Evolutionary conservation across 306 rosid species (phyloP), one percentile per base, ranked within the genome.

Genomic region (Malus fusca): DNA sequence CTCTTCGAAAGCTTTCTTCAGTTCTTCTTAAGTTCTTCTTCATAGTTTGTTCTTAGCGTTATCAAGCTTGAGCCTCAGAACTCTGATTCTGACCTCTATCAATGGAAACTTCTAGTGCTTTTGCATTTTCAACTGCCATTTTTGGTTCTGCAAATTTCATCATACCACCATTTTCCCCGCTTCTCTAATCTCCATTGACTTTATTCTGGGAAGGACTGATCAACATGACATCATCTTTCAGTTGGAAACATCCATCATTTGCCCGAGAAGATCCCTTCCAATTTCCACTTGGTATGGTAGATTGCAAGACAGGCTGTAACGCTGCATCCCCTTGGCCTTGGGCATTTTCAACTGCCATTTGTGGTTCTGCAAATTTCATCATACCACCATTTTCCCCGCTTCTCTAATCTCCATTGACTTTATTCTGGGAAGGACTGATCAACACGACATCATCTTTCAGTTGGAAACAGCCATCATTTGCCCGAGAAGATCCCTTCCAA

Each of bases 361-460:
- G 31, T 30, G 31, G 31, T 30, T 30, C 31, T 30, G 31, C 31
- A 30, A 30, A 30, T 30, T 30, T 30, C 31, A 30, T 30, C 31
- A 30, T 28, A 28, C 30, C 30, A 28, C 2, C 31, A 30, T 30
- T 30, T 30, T 30, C 31, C 31, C 31, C 31, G 31, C 31, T 30
- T 30, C 31, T 30, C 31, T 30, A 30, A 30, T 30, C 31, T 30
- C 31, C 31, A 30, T 30, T 78, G 19, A 23, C 37, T 66, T 66
- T 33, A 33, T 25, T 55, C 22, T 51, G 23, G 26, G 73, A 68
- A 56, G 72, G 65, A 79, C 12, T 18, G 11, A 44, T 14, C 6
- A 31, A n/a, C 46, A 31, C 59, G 44, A 75, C 55, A 66, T 65
- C 85, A 70, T 60, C 70, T 68, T 42, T 83, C 66, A 59, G 30